phyloP scores from a whole-genome alignment of 2,329 filamentous ascomycete genomes.

The Grosmannia clavigera region DNA sequence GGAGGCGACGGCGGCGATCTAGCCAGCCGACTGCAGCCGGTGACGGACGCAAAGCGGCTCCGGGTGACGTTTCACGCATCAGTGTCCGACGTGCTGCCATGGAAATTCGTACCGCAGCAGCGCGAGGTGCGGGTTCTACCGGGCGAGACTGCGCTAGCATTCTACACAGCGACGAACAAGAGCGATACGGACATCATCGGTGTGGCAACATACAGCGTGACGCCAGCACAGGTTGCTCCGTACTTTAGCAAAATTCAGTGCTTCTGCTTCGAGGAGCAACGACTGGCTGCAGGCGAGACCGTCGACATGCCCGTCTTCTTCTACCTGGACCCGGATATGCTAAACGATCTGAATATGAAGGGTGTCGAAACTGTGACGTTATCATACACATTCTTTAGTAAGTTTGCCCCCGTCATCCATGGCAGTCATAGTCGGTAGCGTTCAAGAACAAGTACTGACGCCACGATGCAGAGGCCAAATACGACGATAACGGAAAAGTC shows the following conservation, averaged over 20 bases:
- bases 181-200: constrained; percentile 90
- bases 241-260: constrained; percentile 99
- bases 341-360: constrained; percentile 85
- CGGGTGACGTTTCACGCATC: constrained; percentile 94
- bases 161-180: constrained; percentile 93
- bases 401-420: constrained; percentile 25
- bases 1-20: constrained; percentile 50
- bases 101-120: constrained; percentile 96
- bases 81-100: constrained; percentile 87
- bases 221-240: constrained; percentile 84
- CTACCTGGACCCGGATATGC: constrained; percentile 92
- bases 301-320: constrained; percentile 99
- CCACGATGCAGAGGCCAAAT: constrained; percentile 54
- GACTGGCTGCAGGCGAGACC: constrained; percentile 86
- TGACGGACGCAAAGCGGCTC: constrained; percentile 70
- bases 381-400: constrained; percentile 97
- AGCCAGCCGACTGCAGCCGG: constrained; percentile 65
- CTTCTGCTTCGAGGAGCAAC: constrained; percentile 97
- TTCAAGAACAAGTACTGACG: neutral
- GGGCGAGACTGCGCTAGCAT: constrained; percentile 91
- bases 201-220: constrained; percentile 95
- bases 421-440: neutral
- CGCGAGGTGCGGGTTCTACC: constrained; percentile 90
- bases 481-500: constrained; percentile 68
- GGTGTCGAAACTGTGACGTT: constrained; percentile 90